Evolutionary conservation across 805 yeast genomes (phyloP).

Genomic region (Lachancea waltii): DNA sequence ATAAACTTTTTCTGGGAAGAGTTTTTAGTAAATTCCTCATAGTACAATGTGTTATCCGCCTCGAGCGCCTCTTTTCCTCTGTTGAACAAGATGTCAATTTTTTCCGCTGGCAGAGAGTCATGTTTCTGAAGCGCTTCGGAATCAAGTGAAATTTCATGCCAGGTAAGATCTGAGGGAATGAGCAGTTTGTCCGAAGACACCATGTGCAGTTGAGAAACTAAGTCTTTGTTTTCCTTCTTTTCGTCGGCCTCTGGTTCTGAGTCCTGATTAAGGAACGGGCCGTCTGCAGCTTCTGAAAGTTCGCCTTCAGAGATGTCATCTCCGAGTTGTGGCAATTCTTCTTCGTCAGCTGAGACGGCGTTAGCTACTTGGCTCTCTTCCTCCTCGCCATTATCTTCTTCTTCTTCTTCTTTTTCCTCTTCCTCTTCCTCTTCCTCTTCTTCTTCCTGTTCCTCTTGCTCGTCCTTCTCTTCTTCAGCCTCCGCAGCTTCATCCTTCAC

Average conservation of each 20-base stretch:
- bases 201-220: conserved; percentile 31
- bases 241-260: conserved; percentile 17
- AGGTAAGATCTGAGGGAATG: conserved; percentile 59
- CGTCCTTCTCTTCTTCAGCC: conserved; percentile 27
- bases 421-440: conserved; percentile 22
- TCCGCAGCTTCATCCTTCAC: conserved; percentile 26
- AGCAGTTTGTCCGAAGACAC: conserved; percentile 51
- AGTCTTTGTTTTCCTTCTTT: conserved; percentile 28
- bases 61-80: conserved; percentile 63
- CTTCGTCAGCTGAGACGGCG: conserved; percentile 20
- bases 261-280: conserved; percentile 16
- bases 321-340: conserved; percentile 16
- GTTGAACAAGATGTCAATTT: conserved; percentile 52
- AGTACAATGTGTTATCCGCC: conserved; percentile 62
- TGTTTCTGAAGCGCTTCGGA: conserved; percentile 21
- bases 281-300: conserved; percentile 17
- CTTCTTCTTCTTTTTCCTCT: conserved; percentile 25
- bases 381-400: conserved; percentile 28
- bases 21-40: conserved; percentile 65
- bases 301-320: conserved; percentile 13
- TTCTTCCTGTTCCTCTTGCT: conserved; percentile 21
- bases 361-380: conserved; percentile 21
- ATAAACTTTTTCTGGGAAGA: conserved; percentile 82
- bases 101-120: conserved; percentile 38
- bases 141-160: conserved; percentile 61